These are phyloP conservation scores for Mrakia hoshinonis DNA, from an alignment of 768 basidiomycete genomes.

Conservation along the genomic window DNA sequence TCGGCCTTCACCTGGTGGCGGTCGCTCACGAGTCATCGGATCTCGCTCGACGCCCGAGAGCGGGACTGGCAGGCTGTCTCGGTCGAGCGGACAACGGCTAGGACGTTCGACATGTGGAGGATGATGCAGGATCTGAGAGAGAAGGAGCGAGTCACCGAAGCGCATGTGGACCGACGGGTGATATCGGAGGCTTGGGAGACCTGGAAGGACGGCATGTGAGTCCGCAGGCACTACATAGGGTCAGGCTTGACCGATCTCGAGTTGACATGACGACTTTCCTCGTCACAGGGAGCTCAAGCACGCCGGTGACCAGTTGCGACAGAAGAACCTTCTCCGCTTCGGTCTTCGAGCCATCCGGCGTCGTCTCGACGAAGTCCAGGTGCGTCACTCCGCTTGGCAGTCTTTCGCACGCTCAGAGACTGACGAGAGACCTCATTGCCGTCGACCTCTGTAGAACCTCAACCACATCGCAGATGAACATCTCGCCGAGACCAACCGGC, in stretches of 20 bases:
- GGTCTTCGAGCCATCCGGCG: not conserved
- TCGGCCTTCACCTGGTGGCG: constrained; percentile 10
- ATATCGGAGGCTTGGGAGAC: constrained; percentile 46
- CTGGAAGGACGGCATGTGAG: constrained; percentile 58
- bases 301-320: not conserved
- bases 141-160: constrained; percentile 32
- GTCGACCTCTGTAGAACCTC: not conserved
- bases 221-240: constrained; percentile 6
- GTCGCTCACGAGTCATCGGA: not conserved
- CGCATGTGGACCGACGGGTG: constrained; percentile 42
- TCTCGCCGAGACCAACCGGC: not conserved
- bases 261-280: not conserved
- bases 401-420: too few relatives aligned
- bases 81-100: not conserved
- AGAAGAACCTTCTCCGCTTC: not conserved
- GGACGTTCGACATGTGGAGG: constrained; percentile 55
- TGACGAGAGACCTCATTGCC: not conserved
- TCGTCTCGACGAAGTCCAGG: not conserved
- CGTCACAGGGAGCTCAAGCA: not conserved
- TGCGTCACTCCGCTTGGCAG: not conserved
- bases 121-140: constrained; percentile 45
- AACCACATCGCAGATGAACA: not conserved
- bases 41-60: not conserved
- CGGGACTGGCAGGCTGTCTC: not conserved
- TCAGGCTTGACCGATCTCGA: not conserved